These are phyloP conservation scores for Hyaloscypha bicolor DNA, from an alignment of 495 filamentous ascomycete species.

Conservation along the genomic window DNA sequence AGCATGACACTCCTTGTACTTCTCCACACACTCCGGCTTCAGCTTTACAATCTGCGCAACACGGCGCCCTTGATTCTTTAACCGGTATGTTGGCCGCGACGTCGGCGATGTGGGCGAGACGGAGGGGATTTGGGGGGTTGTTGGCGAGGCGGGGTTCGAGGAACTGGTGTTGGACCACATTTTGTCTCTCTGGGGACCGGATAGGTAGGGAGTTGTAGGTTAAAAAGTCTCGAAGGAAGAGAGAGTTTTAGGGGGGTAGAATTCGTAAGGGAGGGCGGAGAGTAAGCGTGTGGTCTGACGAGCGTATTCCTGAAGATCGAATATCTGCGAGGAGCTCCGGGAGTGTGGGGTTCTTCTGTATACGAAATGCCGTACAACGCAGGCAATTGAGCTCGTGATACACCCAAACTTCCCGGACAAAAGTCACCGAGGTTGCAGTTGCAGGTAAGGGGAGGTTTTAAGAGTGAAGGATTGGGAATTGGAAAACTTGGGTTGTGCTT, in stretches of 20 bases:
- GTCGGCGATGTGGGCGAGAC: not conserved
- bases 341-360: not conserved
- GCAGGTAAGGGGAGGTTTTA: not conserved
- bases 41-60: conserved; percentile 72
- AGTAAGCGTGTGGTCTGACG: not conserved
- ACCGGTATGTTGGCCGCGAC: conserved; percentile 18
- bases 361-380: not conserved
- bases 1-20: conserved; percentile 73
- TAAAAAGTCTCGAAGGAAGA: not conserved
- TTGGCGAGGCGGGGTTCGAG: conserved; percentile 24
- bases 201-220: not conserved
- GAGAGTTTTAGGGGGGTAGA: not conserved
- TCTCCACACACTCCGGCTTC: conserved; percentile 60
- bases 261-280: not conserved
- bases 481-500: not conserved
- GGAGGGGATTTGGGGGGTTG: conserved; percentile 8
- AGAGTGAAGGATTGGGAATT: not conserved
- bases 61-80: conserved; percentile 49
- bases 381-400: not conserved
- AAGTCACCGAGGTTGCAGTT: not conserved
- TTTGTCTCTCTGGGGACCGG: not conserved
- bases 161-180: conserved; percentile 28
- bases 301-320: not conserved
- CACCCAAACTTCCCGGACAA: not conserved
- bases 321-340: not conserved